Base-by-base conservation (phyloP, 108 stramenopile species). In the Pseudonitzschia multiseries region DNA sequence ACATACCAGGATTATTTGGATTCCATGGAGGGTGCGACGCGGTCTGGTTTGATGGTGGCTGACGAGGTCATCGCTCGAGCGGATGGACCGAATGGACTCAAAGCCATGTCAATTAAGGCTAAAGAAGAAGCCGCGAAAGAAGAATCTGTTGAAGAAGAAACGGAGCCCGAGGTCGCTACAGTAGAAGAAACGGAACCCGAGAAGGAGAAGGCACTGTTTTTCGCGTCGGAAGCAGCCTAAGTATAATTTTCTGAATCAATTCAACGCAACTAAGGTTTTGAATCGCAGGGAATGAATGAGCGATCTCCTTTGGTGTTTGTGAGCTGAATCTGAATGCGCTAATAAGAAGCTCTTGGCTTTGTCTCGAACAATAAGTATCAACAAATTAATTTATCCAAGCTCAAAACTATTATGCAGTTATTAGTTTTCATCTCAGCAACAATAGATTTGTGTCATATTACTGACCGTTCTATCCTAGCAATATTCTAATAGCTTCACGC, bases 1-100 rank as follows among this genome's bases (percentile, higher is more conserved):
- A 98, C 97, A 1, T 98, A 95, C 81, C 96, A 97, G 73, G 97
- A 98, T 83, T 98, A 98, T 78, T 74, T 97, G 66, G 96, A 97
- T 80, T 97, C 96, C 32, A 98, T 98, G 97, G 97, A 98, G 72
- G 96, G 97, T 44, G 97, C 97, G 6, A 98, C 97, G 14, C 84
- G 94, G 70, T 92, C 90, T 31, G 96, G 96, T 29, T 81, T 98
- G 50, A 89, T 97, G 91, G 92, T 93, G 52, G 97, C 97, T 1
- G 96, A 98, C 83, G 94, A 94, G 42, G 92, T 98, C 65, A 90
- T 98, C 62, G 91, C 89, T 44, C 73, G 94, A 64, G 94, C 93
- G 2, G 93, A 96, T 81, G 89, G 88, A 46, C 85, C 89, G 36
- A 78, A 72, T 28, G 92, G 89, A 20, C 70, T 91, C 57, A 84